Evolutionary conservation across 164 flowering plant species (phyloP), one percentile per base, ranked within the genome.

Genomic region (Santalum album): DNA sequence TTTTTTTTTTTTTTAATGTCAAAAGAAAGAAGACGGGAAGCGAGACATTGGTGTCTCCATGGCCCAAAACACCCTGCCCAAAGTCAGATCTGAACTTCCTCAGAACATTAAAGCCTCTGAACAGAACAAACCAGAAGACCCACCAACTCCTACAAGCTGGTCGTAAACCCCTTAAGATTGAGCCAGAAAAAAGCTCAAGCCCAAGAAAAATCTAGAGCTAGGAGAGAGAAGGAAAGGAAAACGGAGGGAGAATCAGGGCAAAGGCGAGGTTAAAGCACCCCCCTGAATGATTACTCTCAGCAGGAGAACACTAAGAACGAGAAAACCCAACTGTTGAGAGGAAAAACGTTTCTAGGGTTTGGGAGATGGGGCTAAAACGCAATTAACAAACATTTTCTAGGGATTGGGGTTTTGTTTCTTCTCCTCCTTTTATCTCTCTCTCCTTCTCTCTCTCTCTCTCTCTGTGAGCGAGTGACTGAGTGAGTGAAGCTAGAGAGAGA

Each of bases 51-150:
- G 25, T 57, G 51, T 39, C 53, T 52, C 49, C 48, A 21, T 52
- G 60, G 34, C 62, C 24, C 59, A 62, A 65, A 65, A 69, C 54
- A 55, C 54, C 29, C 25, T 25, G 54, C 61, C 58, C 54, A 52
- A 7, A 12, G 26, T 20, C 70, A 62, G 76, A 72, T 72, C 76
- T 69, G 68, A 59, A 57, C 20, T 53, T 51, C 21, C 25, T 22
- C 49, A 45, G 49, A 4, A 2, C n/a, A n/a, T n/a, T n/a, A n/a
- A n/a, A n/a, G n/a, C n/a, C 49, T 22, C 12, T 38, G 15, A 38
- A 14, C 42, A 38, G 16, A 12, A 38, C 9, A 38, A 11, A 24
- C 49, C 14, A 12, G 5, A 42, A 11, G 19, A 42, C 45, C 42
- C 19, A 43, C 52, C n/a, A 25, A 34, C 51, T 46, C 26, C 51